Conservation (phyloP, 2,329 filamentous ascomycete genomes). For the Beauveria bassiana region DNA sequence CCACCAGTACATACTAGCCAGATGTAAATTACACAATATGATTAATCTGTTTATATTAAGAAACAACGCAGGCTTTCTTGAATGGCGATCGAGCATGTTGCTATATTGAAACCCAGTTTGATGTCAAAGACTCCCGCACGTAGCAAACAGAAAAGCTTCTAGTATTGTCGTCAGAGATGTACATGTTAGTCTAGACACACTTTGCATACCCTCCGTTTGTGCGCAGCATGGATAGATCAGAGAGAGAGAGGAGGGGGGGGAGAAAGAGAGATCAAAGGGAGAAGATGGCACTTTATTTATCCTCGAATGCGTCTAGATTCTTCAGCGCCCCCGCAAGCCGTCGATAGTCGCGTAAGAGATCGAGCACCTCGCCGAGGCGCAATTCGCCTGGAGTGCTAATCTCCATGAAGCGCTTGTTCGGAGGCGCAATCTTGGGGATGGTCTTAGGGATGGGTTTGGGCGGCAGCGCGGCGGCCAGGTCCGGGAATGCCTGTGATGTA, state of each 20-base stretch:
- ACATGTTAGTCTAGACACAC: no score
- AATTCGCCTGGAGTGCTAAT: slow-evolving; percentile 62
- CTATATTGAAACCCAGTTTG: no score
- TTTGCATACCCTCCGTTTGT: not conserved
- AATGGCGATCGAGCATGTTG: not conserved
- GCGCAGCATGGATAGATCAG: not conserved
- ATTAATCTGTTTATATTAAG: not conserved
- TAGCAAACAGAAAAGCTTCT: not conserved
- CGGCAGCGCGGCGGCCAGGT: slow-evolving; percentile 46
- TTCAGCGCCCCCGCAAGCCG: slow-evolving; percentile 59
- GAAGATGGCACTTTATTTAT: slow-evolving; percentile 20
- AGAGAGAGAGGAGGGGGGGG: not conserved
- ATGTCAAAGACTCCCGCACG: not conserved
- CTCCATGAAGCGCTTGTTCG: slow-evolving; percentile 67
- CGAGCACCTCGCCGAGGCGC: slow-evolving; percentile 63
- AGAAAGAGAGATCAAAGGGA: not conserved
- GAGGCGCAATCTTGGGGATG: slow-evolving; percentile 51
- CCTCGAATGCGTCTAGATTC: slow-evolving; percentile 53
- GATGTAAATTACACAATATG: not conserved
- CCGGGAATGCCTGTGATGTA: slow-evolving; percentile 48
- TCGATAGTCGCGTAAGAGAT: slow-evolving; percentile 67
- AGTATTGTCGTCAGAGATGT: no score
- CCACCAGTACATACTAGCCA: not conserved
- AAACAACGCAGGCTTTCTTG: not conserved
- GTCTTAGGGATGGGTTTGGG: slow-evolving; percentile 35